Percentiles rank a stretch among this genome's conserved stretches.
Evolutionary conservation across 768 basidiomycete genomes (phyloP).

Genomic region (Suillus spraguei): DNA sequence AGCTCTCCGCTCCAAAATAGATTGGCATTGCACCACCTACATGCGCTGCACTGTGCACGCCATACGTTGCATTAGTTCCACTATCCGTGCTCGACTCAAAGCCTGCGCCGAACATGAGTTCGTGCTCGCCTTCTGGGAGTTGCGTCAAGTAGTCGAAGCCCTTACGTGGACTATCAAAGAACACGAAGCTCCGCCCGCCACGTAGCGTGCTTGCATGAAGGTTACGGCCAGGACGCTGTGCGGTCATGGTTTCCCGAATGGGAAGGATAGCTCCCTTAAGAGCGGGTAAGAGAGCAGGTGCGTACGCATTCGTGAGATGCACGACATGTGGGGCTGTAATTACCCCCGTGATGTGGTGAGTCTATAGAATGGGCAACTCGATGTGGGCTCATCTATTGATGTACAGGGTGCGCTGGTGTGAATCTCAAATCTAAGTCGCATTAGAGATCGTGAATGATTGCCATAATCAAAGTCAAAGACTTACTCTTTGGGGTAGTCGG

Average conservation of each 20-base stretch:
- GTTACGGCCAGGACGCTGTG: slow-evolving; percentile 55
- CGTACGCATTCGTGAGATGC: slow-evolving; percentile 59
- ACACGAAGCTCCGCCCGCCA: slow-evolving; percentile 55
- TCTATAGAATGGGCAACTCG: slow-evolving; percentile 34
- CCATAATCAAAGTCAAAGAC: slow-evolving; percentile 20
- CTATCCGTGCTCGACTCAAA: slow-evolving; percentile 28
- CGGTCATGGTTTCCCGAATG: slow-evolving; percentile 60
- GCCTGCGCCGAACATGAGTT: slow-evolving; percentile 73
- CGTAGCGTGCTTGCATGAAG: slow-evolving; percentile 25
- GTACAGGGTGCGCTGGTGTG: slow-evolving; percentile 47
- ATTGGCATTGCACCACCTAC: slow-evolving; percentile 52
- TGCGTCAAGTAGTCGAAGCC: slow-evolving; percentile 74
- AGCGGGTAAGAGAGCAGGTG: slow-evolving; percentile 46
- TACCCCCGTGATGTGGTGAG: slow-evolving; percentile 43
- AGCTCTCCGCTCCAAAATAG: slow-evolving; percentile 51
- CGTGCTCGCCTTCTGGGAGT: slow-evolving; percentile 44
- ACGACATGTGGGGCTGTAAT: slow-evolving; percentile 45
- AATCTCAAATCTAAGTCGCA: slow-evolving; percentile 36
- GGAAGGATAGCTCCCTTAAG: slow-evolving; percentile 34
- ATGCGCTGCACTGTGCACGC: slow-evolving; percentile 41
- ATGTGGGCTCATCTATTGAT: slow-evolving; percentile 33
- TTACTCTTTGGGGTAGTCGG: slow-evolving; percentile 44
- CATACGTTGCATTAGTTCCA: slow-evolving; percentile 30
- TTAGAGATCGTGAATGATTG: slow-evolving; percentile 12
- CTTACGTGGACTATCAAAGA: slow-evolving; percentile 46